Evolutionary conservation across 768 basidiomycete species (phyloP), one percentile per base, ranked within the genome.

Genomic region (Xanthoconium purpureum): DNA sequence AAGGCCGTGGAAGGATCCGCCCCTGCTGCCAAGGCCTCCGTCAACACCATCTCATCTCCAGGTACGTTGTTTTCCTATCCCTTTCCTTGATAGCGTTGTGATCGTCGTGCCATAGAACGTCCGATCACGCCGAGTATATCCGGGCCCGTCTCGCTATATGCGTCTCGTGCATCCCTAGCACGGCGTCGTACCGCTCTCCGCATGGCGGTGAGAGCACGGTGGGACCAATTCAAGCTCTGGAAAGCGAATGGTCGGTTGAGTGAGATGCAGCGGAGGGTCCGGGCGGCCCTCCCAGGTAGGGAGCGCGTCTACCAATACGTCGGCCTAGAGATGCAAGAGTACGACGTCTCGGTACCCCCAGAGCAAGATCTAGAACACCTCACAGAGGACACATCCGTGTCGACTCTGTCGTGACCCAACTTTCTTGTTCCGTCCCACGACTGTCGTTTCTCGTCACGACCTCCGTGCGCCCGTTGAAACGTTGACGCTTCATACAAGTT

Each of bases 261-360:
- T 6, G 70, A 71, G 32, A 58, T 68, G 50, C 70, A 67, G 45
- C 70, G 66, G 35, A 68, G 70, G 33, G 60, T 71, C 17, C 59
- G 66, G 39, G 70, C 64, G 12, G 64, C 63, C 20, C 57, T 71
- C 20, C 70, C 69, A 2, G 64, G 56, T 24, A 56, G 66, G 8
- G 69, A 68, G 9, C 58, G 60, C 11, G 70, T 72, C 5, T 69
- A 70, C 50, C 59, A 71, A n/a, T 71, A 71, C 46, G 69, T 71
- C n/a, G 70, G 69, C 17, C 3, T 55, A 61, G 66, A 67, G 42
- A 13, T 14, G 1, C 38, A 24, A 35, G 47, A 3, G 17, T 17
- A 51, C 15, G 38, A 17, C 0, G 28, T 35, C 10, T 13, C 56
- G 11, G 0, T 28, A 17, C 43, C 52, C 15, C 12, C 24, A 8